phyloP scores from a whole-genome alignment of 2,329 filamentous ascomycete species.

The Hortaea werneckii region DNA sequence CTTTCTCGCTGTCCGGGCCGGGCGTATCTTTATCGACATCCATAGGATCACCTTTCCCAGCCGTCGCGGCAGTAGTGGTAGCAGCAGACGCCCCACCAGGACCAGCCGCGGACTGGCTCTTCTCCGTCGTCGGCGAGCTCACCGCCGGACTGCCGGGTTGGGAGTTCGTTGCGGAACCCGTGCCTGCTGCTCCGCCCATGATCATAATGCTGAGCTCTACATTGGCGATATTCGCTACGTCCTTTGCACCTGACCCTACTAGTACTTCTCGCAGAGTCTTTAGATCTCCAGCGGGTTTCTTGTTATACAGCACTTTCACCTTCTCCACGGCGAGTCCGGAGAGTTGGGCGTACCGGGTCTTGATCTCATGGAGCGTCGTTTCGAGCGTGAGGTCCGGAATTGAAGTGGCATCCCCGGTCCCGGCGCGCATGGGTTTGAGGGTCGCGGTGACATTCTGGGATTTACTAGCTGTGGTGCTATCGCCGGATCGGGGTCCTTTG shows the following conservation, averaged over 20 bases:
- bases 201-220: slow-evolving; percentile 84
- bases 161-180: slow-evolving; percentile 12
- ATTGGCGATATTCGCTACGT: neutral
- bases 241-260: slow-evolving; percentile 35
- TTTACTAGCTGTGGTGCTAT: slow-evolving; percentile 33
- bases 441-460: slow-evolving; percentile 39
- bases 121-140: slow-evolving; percentile 33
- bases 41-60: slow-evolving; percentile 28
- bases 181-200: slow-evolving; percentile 47
- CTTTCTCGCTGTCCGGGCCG: slow-evolving; percentile 22
- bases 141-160: slow-evolving; percentile 18
- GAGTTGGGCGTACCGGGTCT: slow-evolving; percentile 54
- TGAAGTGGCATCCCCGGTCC: slow-evolving; percentile 48
- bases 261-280: slow-evolving; percentile 28
- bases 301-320: slow-evolving; percentile 75
- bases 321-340: slow-evolving; percentile 60
- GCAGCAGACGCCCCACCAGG: slow-evolving; percentile 11
- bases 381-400: slow-evolving; percentile 52
- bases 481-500: slow-evolving; percentile 29
- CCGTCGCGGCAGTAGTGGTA: slow-evolving; percentile 10
- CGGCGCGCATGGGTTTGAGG: slow-evolving; percentile 67
- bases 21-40: slow-evolving; percentile 20
- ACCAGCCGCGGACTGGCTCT: slow-evolving; percentile 20
- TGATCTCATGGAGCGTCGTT: slow-evolving; percentile 71
- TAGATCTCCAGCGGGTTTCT: slow-evolving; percentile 59